These are phyloP conservation scores for Geranium brycei DNA, from an alignment of 345 rosid genomes.

Conservation along the genomic window DNA sequence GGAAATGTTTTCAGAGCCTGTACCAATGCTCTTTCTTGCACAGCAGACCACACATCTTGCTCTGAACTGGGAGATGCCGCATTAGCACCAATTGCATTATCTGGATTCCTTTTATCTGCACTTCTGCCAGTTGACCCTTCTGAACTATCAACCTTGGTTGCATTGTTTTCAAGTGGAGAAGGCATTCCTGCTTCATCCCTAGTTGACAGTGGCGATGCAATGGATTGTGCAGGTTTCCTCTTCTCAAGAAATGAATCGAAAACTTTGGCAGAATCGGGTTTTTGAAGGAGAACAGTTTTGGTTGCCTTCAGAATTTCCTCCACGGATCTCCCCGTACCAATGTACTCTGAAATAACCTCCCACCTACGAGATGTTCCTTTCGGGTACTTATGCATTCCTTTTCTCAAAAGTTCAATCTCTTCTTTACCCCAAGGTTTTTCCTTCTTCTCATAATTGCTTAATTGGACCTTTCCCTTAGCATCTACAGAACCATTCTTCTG, in stretches of 20 bases:
- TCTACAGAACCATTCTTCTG: conserved; percentile 43
- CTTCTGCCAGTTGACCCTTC: conserved; percentile 27
- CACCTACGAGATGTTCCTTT: conserved; percentile 96
- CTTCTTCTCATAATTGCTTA: conserved; percentile 38
- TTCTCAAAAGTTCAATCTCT: conserved; percentile 85
- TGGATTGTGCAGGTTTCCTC: conserved; percentile 62
- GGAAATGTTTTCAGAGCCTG: conserved; percentile 97
- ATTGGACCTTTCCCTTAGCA: conserved; percentile 29
- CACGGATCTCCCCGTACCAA: conserved; percentile 54
- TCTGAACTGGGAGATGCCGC: conserved; percentile 44
- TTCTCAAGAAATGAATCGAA: conserved; percentile 95
- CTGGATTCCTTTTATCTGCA: conserved; percentile 25
- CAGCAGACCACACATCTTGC: conserved; percentile 77
- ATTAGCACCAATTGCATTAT: conserved; percentile 10
- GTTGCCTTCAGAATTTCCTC: conserved; percentile 52
- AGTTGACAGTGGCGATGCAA: conserved; percentile 77
- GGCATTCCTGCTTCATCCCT: conserved; percentile 51
- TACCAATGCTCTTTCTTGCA: conserved; percentile 86
- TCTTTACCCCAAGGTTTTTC: conserved; percentile 80
- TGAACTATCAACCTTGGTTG: conserved; percentile 10
- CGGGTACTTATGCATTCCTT: conserved; percentile 78
- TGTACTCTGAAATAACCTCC: conserved; percentile 92
- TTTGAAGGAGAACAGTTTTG: conserved; percentile 87
- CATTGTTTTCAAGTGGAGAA: conserved; percentile 13
- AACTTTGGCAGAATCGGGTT: conserved; percentile 83